These are phyloP conservation scores for Linnemannia exigua DNA, from an alignment of 192 early-diverging fungal species.

Conservation along the genomic window DNA sequence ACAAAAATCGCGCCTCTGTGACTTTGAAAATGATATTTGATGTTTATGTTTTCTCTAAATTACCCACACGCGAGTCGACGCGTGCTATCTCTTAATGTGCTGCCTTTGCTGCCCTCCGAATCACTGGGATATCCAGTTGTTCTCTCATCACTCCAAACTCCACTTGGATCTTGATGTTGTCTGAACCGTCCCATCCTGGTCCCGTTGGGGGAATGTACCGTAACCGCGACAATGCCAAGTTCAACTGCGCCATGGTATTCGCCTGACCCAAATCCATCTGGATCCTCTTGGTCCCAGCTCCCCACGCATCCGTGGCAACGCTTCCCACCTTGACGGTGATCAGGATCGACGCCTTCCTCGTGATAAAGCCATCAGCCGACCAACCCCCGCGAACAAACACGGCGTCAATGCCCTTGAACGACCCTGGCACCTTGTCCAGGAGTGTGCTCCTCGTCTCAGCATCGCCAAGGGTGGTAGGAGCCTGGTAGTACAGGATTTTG, in stretches of 20 bases:
- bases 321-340: not conserved
- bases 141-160: conserved; percentile 28
- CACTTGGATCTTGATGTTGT: conserved; percentile 14
- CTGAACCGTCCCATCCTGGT: conserved; percentile 1
- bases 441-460: conserved; percentile 1
- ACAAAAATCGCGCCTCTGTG: not conserved
- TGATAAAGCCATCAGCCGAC: conserved; percentile 2
- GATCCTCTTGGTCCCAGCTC: conserved; percentile 6
- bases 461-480: not conserved
- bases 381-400: conserved; percentile 62
- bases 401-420: conserved; percentile 58
- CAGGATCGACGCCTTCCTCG: conserved; percentile 3
- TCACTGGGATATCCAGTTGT: conserved; percentile 24
- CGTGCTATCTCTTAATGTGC: not conserved
- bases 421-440: conserved; percentile 36
- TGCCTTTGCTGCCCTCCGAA: not conserved
- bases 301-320: not conserved
- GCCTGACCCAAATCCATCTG: conserved; percentile 17
- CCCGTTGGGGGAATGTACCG: conserved; percentile 15
- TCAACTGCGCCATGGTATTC: conserved; percentile 8
- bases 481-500: conserved; percentile 9
- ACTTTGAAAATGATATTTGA: not conserved
- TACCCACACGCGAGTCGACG: not conserved
- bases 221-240: conserved; percentile 9
- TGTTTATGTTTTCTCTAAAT: conserved; percentile 7